These are phyloP conservation scores for Triticum dicoccoides DNA, from an alignment of 176 grass and related monocot genomes.

Conservation along the genomic window DNA sequence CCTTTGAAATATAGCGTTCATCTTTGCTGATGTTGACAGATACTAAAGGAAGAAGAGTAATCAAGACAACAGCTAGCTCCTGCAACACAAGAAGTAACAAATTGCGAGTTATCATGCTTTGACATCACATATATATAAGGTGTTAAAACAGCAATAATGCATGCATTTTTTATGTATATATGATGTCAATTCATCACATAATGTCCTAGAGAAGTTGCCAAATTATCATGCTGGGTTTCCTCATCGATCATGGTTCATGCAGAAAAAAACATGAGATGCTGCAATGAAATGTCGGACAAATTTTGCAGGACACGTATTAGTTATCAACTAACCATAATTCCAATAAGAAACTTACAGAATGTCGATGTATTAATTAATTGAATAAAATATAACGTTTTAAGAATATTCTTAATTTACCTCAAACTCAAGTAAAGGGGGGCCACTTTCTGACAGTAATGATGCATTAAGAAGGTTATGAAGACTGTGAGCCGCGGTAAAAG, in stretches of 20 bases:
- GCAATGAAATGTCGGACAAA: not conserved
- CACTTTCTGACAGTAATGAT: constrained; percentile 73
- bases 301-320: not conserved
- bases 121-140: constrained; percentile 31
- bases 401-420: constrained; percentile 60
- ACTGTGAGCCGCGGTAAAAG: constrained; percentile 79
- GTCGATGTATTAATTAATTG: not conserved
- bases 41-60: constrained; percentile 81
- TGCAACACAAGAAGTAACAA: constrained; percentile 44
- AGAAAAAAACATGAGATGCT: not conserved
- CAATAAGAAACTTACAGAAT: not conserved
- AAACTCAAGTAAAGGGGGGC: constrained; percentile 97
- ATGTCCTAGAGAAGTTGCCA: constrained; percentile 10
- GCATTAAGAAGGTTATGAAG: constrained; percentile 92
- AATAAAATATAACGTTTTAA: constrained; percentile 22
- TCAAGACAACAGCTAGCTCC: constrained; percentile 72
- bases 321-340: not conserved
- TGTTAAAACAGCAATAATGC: not conserved
- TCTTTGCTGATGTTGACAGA: constrained; percentile 59
- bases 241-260: not conserved
- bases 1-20: constrained; percentile 70
- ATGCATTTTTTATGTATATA: not conserved
- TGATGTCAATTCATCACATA: not conserved
- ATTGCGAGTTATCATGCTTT: not conserved
- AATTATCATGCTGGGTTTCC: not conserved